Evolutionary conservation across 1,284 basidiomycete genomes (phyloP).

Genomic region (Malassezia dermatis): DNA sequence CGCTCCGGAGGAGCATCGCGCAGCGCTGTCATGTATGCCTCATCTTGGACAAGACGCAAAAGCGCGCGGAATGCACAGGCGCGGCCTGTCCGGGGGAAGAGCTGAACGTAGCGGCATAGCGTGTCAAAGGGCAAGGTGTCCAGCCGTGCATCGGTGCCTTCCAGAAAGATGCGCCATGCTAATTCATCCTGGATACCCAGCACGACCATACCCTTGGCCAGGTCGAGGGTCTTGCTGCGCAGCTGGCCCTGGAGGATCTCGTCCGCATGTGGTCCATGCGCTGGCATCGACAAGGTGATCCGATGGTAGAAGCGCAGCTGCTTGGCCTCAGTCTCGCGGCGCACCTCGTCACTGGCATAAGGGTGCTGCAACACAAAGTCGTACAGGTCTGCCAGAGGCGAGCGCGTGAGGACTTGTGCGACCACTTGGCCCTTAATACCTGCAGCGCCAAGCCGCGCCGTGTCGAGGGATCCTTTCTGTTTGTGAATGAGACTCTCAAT

Average conservation of each 20-base stretch:
- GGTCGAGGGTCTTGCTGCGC: constrained; percentile 58
- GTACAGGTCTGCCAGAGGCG: constrained; percentile 31
- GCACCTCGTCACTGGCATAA: constrained; percentile 29
- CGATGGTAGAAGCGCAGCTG: constrained; percentile 26
- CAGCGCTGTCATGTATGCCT: constrained; percentile 20
- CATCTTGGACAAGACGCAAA: constrained; percentile 29
- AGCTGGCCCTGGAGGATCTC: constrained; percentile 52
- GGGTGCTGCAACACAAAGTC: constrained; percentile 35
- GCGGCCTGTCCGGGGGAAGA: constrained; percentile 57
- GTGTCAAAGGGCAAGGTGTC: constrained; percentile 59
- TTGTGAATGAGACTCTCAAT: constrained; percentile 34
- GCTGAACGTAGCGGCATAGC: constrained; percentile 58
- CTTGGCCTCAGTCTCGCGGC: constrained; percentile 31
- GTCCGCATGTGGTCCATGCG: not conserved
- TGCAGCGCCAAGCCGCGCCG: constrained; percentile 31
- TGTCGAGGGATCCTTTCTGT: constrained; percentile 33
- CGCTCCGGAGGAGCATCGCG: constrained; percentile 4
- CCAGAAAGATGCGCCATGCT: constrained; percentile 69
- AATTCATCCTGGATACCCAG: constrained; percentile 64
- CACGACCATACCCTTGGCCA: constrained; percentile 63
- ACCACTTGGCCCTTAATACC: constrained; percentile 25
- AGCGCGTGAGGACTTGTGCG: constrained; percentile 22
- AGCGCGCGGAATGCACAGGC: constrained; percentile 24
- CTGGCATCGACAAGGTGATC: constrained; percentile 27
- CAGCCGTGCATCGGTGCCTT: constrained; percentile 64